Base-by-base conservation (phyloP, 306 rosid species). In the Casuarina cunninghamiana region DNA sequence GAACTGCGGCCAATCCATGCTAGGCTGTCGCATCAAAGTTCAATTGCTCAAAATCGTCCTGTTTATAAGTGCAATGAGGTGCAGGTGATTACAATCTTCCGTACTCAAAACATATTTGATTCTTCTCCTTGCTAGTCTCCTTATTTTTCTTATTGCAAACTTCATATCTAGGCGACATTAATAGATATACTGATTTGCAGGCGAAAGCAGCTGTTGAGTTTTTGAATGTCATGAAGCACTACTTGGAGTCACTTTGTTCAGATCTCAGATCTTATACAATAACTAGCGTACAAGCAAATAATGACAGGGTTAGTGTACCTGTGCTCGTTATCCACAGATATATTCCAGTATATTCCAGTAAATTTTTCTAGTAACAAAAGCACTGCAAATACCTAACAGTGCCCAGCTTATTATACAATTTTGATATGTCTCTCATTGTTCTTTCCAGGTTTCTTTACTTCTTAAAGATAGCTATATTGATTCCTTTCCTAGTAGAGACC, bases 401-500 rank as follows among this genome's bases (percentile, higher is more conserved):
- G 66, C 21, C 80, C 21, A 37, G n/a, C 41, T 73, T 41, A 32
- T 75, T 72, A 69, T 53, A 61, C 78, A 50, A 17, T 12, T 77
- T 83, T 79, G 76, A 53, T 54, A 71, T 62, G 76, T 26, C 69
- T 75, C 60, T 42, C 63, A 53, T 77, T 43, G 26, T 48, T 69
- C 6, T 74, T 84, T 88, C 81, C 93, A 95, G 99, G 98, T 95
- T 87, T 95, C 97, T 75, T 84, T 95, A 82, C 99, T 95, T 85
- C 94, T 95, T 67, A 95, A 93, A 83, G 99, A 95, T 66, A 95
- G 93, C 86, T 95, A 89, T 84, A 87, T 95, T 50, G 96, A 88
- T 82, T 95, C 99, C 71, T 95, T 91, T 90, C 84, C 97, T 77
- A 70, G 15, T 73, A 86, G 84, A 86, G 99, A 95, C 83, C 93